phyloP scores from a whole-genome alignment of 2,329 filamentous ascomycete species.

The Chrysoporthe austroafricana region DNA sequence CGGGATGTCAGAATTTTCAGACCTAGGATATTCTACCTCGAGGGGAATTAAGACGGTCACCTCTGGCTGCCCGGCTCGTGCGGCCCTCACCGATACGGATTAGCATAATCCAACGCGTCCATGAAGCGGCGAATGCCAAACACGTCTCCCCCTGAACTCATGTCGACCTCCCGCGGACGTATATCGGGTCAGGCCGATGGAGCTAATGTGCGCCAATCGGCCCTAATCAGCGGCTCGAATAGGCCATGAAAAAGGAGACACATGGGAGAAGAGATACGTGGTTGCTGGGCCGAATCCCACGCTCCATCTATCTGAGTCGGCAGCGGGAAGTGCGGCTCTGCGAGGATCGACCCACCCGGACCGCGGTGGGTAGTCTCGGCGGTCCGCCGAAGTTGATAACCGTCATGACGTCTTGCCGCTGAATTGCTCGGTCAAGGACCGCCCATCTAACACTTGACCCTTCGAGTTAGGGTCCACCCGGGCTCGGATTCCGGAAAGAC shows the following conservation, averaged over 20 bases:
- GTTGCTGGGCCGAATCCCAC: neutral
- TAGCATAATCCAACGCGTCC: neutral
- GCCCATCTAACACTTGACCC: neutral
- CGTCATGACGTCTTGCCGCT: conserved; percentile 28
- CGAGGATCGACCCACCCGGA: conserved; percentile 18
- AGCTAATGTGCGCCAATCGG: neutral
- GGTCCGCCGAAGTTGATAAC: conserved; percentile 26
- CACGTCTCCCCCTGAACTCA: neutral
- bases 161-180: too few relatives aligned
- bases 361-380: conserved; percentile 23
- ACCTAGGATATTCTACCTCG: neutral
- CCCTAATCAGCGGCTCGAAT: conserved; percentile 6
- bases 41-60: neutral
- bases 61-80: neutral
- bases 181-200: conserved; percentile 2
- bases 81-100: neutral
- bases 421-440: conserved; percentile 26
- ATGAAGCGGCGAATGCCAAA: neutral
- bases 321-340: conserved; percentile 29
- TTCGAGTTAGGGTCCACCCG: conserved; percentile 18
- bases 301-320: neutral
- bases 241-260: neutral
- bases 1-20: neutral
- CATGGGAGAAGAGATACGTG: neutral
- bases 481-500: conserved; percentile 15